A percentile compares a stretch with the other conserved stretches of the same genome.
Conservation (phyloP, 2,329 filamentous ascomycete species). For the Fusarium robinianum region DNA sequence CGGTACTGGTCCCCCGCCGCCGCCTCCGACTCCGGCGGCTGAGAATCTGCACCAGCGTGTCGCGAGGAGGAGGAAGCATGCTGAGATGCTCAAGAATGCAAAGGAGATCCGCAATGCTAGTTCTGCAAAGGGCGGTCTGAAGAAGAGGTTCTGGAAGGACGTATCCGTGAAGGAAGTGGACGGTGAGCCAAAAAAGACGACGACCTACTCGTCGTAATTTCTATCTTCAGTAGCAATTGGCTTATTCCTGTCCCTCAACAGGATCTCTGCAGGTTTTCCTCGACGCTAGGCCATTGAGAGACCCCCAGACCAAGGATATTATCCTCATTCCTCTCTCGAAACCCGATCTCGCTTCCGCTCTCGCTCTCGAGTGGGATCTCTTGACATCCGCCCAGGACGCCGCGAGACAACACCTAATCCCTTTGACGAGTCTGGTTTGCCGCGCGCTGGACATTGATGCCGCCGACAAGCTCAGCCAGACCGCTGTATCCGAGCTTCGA, state of each 20-base stretch:
- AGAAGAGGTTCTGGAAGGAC: slow-evolving; percentile 88
- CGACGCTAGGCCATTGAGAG: slow-evolving; percentile 78
- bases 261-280: slow-evolving; percentile 67
- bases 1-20: slow-evolving; percentile 63
- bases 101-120: slow-evolving; percentile 50
- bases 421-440: slow-evolving; percentile 82
- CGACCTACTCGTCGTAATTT: background rate
- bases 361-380: slow-evolving; percentile 93
- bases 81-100: slow-evolving; percentile 57
- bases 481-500: slow-evolving; percentile 58
- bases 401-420: slow-evolving; percentile 83
- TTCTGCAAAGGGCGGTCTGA: slow-evolving; percentile 47
- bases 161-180: slow-evolving; percentile 70
- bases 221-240: background rate
- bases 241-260: slow-evolving; percentile 30
- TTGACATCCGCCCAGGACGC: slow-evolving; percentile 82
- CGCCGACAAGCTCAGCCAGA: slow-evolving; percentile 57
- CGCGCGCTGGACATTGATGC: slow-evolving; percentile 79
- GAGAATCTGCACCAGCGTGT: slow-evolving; percentile 50
- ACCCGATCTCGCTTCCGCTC: slow-evolving; percentile 77
- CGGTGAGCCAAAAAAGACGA: slow-evolving; percentile 50
- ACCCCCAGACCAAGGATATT: slow-evolving; percentile 71
- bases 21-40: slow-evolving; percentile 53
- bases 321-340: slow-evolving; percentile 76
- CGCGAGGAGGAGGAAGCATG: slow-evolving; percentile 57